Evolutionary conservation across 2,329 filamentous ascomycete species (phyloP), one percentile per base, ranked within the genome.

Genomic region (Verticillium zaregamsianum): DNA sequence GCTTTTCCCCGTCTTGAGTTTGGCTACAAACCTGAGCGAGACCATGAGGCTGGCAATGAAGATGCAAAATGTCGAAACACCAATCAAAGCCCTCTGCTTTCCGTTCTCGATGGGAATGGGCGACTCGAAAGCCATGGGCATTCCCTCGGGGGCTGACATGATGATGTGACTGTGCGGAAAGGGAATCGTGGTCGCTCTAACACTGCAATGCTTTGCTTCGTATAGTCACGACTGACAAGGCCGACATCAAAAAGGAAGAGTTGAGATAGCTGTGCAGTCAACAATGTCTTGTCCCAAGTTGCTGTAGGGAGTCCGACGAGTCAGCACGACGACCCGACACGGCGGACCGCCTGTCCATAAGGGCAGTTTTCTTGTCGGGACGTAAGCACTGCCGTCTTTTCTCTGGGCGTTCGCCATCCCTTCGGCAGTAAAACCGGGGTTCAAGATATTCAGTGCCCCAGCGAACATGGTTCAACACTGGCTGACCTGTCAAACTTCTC

Each of bases 31-130:
- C 11, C 61, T 35, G 5, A 63, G 58, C 2, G 40, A 14, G 20
- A 63, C 59, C 35, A 63, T 60, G 40, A 56, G 32, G 9, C 40
- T 58, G 20, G 61, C 40, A 14, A 63, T 49, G 58, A 59, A 33
- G 12, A 63, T 58, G 28, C 58, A 63, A 11, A 63, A 52, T 5
- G 61, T 33, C 17, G 58, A 60, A 15, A 57, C 45, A 5, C 35
- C 59, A 23, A 63, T 60, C 40, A 63, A 55, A 17, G 58, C 55
- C 11, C 52, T 40, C 49, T 63, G 61, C 17, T 37, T 52, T 14
- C 28, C 23, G 56, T 63, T 60, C 25, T 63, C 61, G 35, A 63
- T 60, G 9, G 61, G 61, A n/a, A 63, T 60, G 2, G 61, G 49
- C 11, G 58, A 58, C 37, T 63, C 58, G 35, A 63, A 57, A 8